Base-by-base conservation (phyloP, 2,329 filamentous ascomycete genomes). In the Nemania sp. region DNA sequence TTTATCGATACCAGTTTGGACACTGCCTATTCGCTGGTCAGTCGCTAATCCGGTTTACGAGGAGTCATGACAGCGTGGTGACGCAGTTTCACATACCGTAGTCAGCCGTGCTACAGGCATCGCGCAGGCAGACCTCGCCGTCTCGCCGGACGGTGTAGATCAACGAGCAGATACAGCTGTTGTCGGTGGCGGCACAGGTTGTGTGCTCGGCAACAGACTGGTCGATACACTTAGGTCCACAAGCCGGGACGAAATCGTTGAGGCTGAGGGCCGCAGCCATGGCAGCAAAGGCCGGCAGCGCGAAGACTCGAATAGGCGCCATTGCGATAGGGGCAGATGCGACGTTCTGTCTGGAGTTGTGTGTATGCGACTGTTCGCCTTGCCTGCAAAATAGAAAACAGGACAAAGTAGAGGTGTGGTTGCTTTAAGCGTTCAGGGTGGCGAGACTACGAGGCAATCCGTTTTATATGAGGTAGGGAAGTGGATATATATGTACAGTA, bases 101-200 rank as follows among this genome's bases (percentile, higher is more conserved):
- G 62, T 76, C 76, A 41, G 63, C 22, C n/a, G 51, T 58, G 59
- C 70, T 73, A 68, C 76, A 77, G 13, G 68, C 72, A 26, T 70
- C 61, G 24, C 74, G 73, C 60, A 77, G 67, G 64, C 76, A 77
- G 41, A 72, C 70, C 70, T 76, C 73, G 32, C 75, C 75, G 65
- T 77, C 74, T 2, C 73, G 67, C 62, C 75, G 74, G 55, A 77
- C 68, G 10, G 75, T 75, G 69, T 77, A 77, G 49, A 73, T 68
- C 38, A 64, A 32, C 10, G 56, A 49, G 70, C 76, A 77, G 62
- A 77, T 75, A 56, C 76, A 77, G 8, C 59, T 53, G 65, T 75
- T 76, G 69, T 77, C 76, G 26, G 53, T 49, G 26, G 64, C 55
- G 8, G 59, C 70, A 49, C 76, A 77, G 13, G 74, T 76, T 6